A percentile compares a stretch with the other conserved stretches of the same genome.
Conservation (phyloP, 2,329 filamentous ascomycete species). For the Xylariaceae sp. region DNA sequence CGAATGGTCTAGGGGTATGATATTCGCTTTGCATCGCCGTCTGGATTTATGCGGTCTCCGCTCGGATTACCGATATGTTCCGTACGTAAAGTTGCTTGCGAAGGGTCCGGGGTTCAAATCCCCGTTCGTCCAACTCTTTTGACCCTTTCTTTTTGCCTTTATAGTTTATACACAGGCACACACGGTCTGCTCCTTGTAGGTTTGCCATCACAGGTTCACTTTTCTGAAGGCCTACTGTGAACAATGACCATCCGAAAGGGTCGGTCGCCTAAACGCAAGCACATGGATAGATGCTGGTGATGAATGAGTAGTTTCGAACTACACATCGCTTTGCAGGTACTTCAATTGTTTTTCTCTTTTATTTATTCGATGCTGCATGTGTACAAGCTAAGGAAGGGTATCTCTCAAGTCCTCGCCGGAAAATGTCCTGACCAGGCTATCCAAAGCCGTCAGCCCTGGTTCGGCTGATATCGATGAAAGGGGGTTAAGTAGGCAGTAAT, state of each 20-base stretch:
- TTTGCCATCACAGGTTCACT: neutral
- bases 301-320: neutral
- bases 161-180: neutral
- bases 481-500: neutral
- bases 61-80: too few species aligned
- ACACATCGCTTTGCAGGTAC: neutral
- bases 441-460: constrained; percentile 1
- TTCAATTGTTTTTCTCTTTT: neutral
- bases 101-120: constrained; percentile 25
- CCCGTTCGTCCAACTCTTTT: constrained; percentile 18
- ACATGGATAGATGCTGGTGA: neutral
- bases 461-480: constrained; percentile 1
- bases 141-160: neutral
- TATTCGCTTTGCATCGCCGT: constrained; percentile 22
- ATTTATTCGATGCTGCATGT: neutral
- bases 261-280: too few species aligned
- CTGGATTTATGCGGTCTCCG: too few species aligned
- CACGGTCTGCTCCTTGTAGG: neutral
- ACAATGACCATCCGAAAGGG: too few species aligned
- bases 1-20: constrained; percentile 23
- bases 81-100: constrained; percentile 7
- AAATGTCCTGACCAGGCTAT: neutral
- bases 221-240: too few species aligned
- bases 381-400: constrained; percentile 12
- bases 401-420: constrained; percentile 10